Base-by-base conservation (phyloP, 163 green algal genomes). In the Dunaliella salina region DNA sequence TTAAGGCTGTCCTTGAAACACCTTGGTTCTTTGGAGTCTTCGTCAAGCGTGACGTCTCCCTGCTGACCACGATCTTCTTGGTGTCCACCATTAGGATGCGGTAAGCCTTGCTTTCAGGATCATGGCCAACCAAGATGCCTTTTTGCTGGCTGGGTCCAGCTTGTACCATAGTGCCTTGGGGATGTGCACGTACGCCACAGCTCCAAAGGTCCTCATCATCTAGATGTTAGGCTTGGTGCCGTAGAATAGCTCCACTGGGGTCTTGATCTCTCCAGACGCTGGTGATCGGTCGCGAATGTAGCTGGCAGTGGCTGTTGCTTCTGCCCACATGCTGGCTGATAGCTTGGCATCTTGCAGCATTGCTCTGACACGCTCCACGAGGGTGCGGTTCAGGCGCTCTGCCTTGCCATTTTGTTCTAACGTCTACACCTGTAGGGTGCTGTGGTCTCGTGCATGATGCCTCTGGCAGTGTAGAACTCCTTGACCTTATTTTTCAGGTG, bases 401-500 rank as follows among this genome's bases (percentile, higher is more conserved):
- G 87, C 91, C 1, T 29, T 71, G 45, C 91, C 89, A 33, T 94
- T 94, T 71, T 92, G 87, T 67, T 92, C 40, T 0, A 89, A 89
- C 24, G 84, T 91, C n/a, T n/a, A n/a, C n/a, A n/a, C n/a, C n/a
- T n/a, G 86, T 91, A 92, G 26, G 86, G 80, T 50, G 85, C 83
- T 0, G 86, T 88, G 0, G 67, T 71, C 17, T 88, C 33, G 45
- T 91, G 86, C 34, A 84, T 33, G 46, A 91, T 91, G 67, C 91
- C 91, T 22, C 85, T 86, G n/a, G n/a, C 30, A 0, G 15, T 13
- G 32, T 86, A 87, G 80, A 72, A 89, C 15, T 69, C 0, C 0
- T 12, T 8, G 29, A 92, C 26, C 15, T 80, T 12, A 0, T 33
- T 32, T 30, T 85, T 87, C 33, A 89, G 29, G 75, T 89, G 92